Conservation (phyloP, 208 protist species). For the Trypanosoma theileri region DNA sequence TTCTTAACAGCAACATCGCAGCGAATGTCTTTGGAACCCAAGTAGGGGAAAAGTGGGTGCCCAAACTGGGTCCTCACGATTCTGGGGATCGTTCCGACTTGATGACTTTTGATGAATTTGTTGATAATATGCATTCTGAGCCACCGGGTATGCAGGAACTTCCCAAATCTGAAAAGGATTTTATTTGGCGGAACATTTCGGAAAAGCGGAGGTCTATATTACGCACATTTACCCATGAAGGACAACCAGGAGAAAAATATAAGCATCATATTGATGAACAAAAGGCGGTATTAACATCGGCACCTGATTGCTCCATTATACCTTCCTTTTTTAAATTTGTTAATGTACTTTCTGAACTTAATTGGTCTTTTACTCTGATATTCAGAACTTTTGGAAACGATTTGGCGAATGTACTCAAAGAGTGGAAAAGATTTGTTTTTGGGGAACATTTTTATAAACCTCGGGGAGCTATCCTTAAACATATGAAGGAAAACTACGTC, state of each 20-base stretch:
- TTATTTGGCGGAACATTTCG: conserved; percentile 65
- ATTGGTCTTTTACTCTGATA: conserved; percentile 84
- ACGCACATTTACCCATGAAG: conserved; percentile 62
- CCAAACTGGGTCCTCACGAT: conserved; percentile 58
- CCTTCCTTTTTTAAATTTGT: conserved; percentile 85
- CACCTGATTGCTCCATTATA: conserved; percentile 59
- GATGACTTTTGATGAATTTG: conserved; percentile 65
- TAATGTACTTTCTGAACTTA: conserved; percentile 75
- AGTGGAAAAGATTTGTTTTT: conserved; percentile 78
- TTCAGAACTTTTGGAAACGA: conserved; percentile 90
- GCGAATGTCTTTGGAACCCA: conserved; percentile 70
- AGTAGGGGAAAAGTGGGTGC: conserved; percentile 39
- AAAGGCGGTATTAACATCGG: conserved; percentile 35
- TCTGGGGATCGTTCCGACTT: conserved; percentile 27
- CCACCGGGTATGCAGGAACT: conserved; percentile 72
- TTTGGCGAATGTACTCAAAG: conserved; percentile 60
- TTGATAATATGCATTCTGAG: conserved; percentile 57
- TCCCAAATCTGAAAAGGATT: conserved; percentile 44
- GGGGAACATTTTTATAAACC: conserved; percentile 73
- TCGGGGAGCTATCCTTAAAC: conserved; percentile 43
- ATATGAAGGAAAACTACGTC: conserved; percentile 38
- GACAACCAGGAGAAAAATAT: conserved; percentile 59
- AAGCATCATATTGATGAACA: conserved; percentile 73
- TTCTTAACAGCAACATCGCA: conserved; percentile 86
- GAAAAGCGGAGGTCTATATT: conserved; percentile 44